Evolutionary conservation across 164 flowering plant genomes (phyloP).

Genomic region (Protea cynaroides): DNA sequence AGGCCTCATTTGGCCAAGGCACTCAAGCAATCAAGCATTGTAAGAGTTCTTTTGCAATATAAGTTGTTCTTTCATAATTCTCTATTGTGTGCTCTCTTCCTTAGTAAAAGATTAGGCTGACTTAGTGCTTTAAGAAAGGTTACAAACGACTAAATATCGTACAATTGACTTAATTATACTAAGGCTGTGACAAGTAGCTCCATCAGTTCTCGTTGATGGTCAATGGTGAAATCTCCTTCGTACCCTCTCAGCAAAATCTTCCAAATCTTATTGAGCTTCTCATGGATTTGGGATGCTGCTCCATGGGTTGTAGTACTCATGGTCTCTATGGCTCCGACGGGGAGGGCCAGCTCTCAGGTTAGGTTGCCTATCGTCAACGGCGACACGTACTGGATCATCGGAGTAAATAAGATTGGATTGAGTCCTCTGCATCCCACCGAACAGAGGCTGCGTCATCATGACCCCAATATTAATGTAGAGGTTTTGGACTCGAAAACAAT

Average conservation of each 20-base stretch:
- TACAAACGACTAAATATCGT: too few relatives aligned
- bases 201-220: slow-evolving; percentile 25
- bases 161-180: too few relatives aligned
- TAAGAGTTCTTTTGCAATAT: too few relatives aligned
- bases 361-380: slow-evolving; percentile 20
- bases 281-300: background rate
- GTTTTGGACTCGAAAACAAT: too few relatives aligned
- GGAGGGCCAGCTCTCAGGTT: slow-evolving; percentile 34
- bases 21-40: too few relatives aligned
- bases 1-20: too few relatives aligned
- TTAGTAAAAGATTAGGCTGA: too few relatives aligned
- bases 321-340: slow-evolving; percentile 35
- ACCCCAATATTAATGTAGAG: too few relatives aligned
- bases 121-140: too few relatives aligned
- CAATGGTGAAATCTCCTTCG: slow-evolving; percentile 30
- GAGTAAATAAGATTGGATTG: slow-evolving; percentile 24
- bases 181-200: too few relatives aligned
- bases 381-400: slow-evolving; percentile 12
- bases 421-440: slow-evolving; percentile 31
- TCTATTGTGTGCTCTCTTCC: too few relatives aligned
- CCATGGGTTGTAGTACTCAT: slow-evolving; percentile 27
- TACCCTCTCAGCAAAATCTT: slow-evolving; percentile 26
- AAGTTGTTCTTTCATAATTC: too few relatives aligned
- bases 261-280: slow-evolving; percentile 11
- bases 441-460: slow-evolving; percentile 28